phyloP scores from a whole-genome alignment of 169 alveolate genomes.

The Plasmodium gonderi region DNA sequence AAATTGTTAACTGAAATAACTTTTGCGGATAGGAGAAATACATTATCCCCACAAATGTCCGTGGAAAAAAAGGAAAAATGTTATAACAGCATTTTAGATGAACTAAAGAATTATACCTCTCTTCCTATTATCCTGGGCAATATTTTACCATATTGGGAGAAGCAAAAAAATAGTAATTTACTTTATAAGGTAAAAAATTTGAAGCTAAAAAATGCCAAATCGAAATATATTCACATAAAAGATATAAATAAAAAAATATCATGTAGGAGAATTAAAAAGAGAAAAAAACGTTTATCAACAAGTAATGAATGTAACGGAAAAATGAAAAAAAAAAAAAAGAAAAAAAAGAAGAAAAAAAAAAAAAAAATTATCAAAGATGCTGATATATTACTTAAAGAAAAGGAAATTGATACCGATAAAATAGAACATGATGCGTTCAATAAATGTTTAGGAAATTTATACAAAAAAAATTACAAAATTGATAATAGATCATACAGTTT shows the following conservation, averaged over 20 bases:
- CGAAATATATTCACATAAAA: slow-evolving; percentile 20
- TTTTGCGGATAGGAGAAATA: slow-evolving; percentile 35
- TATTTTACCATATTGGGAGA: slow-evolving; percentile 68
- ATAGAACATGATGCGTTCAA: background rate
- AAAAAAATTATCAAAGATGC: background rate
- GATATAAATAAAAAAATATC: slow-evolving; percentile 29
- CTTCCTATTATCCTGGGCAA: slow-evolving; percentile 66
- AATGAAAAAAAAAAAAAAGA: slow-evolving; percentile 16
- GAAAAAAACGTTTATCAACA: background rate
- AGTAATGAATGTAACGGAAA: background rate
- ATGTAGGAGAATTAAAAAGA: background rate
- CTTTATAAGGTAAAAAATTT: slow-evolving; percentile 60
- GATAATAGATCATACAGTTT: background rate
- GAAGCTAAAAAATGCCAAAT: slow-evolving; percentile 12
- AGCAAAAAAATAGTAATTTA: slow-evolving; percentile 13
- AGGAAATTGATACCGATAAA: background rate
- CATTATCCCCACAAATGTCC: slow-evolving; percentile 15
- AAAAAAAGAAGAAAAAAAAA: background rate
- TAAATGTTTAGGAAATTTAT: background rate
- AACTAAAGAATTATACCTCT: slow-evolving; percentile 49
- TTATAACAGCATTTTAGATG: slow-evolving; percentile 52
- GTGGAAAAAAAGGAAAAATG: slow-evolving; percentile 50
- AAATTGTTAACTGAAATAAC: slow-evolving; percentile 64
- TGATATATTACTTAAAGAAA: background rate
- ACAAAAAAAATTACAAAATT: background rate